Percentiles rank a stretch among this genome's conserved stretches.
Evolutionary conservation across 2,329 filamentous ascomycete species (phyloP).

Genomic region (Lachnellula subtilissima): DNA sequence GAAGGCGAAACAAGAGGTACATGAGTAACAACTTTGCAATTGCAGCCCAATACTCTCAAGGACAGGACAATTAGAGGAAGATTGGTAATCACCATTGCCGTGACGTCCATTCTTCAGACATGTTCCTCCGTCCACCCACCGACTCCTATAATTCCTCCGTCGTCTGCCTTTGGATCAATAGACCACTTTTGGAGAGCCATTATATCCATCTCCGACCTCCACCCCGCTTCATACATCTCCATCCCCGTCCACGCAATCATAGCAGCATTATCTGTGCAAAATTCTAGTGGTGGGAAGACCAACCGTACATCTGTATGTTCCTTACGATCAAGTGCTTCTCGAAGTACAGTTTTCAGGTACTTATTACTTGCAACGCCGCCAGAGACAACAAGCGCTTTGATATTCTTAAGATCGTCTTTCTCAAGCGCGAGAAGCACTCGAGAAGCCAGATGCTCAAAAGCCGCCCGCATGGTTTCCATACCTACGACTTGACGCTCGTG

Average conservation of each 20-base stretch:
- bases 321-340: constrained; percentile 54
- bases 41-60: too few relatives aligned
- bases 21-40: too few relatives aligned
- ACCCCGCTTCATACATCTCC: constrained; percentile 85
- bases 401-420: constrained; percentile 18
- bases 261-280: constrained; percentile 93
- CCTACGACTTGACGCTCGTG: constrained; percentile 66
- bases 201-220: constrained; percentile 56
- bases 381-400: constrained; percentile 70
- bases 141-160: constrained; percentile 64
- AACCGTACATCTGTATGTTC: constrained; percentile 59
- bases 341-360: constrained; percentile 67
- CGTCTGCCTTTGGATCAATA: constrained; percentile 56
- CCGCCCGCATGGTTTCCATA: constrained; percentile 67
- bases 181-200: constrained; percentile 66
- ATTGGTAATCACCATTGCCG: not conserved
- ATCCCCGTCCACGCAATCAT: constrained; percentile 96
- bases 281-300: constrained; percentile 66
- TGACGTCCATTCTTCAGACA: not conserved
- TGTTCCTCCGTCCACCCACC: constrained; percentile 40
- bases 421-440: constrained; percentile 68
- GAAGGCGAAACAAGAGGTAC: too few relatives aligned
- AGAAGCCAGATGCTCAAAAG: constrained; percentile 82
- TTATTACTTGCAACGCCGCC: constrained; percentile 87
- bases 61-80: too few relatives aligned